These are phyloP conservation scores for Fusarium euwallaceae DNA, from an alignment of 2,329 filamentous ascomycete genomes.

Conservation along the genomic window DNA sequence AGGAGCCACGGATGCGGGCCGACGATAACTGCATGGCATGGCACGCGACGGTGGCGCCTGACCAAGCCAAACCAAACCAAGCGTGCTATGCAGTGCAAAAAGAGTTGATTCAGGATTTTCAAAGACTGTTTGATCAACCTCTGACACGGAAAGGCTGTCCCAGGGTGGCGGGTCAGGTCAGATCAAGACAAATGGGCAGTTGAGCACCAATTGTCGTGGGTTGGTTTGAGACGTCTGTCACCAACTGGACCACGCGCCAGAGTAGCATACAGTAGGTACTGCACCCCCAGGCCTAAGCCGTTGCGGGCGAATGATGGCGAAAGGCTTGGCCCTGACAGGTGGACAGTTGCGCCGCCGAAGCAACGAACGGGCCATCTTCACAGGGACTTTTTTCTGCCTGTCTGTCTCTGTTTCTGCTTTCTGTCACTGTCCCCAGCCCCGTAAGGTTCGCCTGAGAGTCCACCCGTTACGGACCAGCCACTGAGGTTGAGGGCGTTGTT, in stretches of 20 bases:
- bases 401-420: background rate
- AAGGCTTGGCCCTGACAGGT: background rate
- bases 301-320: conserved; percentile 1
- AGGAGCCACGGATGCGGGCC: conserved; percentile 22
- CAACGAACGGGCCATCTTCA: conserved; percentile 1
- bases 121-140: conserved; percentile 7
- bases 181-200: conserved; percentile 15
- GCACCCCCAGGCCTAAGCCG: background rate
- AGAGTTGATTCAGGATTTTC: background rate
- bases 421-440: background rate
- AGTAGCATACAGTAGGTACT: background rate
- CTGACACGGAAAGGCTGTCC: background rate
- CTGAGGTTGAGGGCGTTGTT: conserved; percentile 23
- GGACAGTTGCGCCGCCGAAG: background rate
- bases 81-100: background rate
- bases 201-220: conserved; percentile 1
- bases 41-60: background rate
- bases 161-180: conserved; percentile 16
- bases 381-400: background rate
- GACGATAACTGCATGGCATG: conserved; percentile 26
- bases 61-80: conserved; percentile 6
- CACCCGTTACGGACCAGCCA: conserved; percentile 7
- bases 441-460: conserved; percentile 3
- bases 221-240: background rate
- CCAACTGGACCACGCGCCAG: conserved; percentile 10